Evolutionary conservation across 208 protist genomes (phyloP).

Genomic region (Trypanosoma caninum): DNA sequence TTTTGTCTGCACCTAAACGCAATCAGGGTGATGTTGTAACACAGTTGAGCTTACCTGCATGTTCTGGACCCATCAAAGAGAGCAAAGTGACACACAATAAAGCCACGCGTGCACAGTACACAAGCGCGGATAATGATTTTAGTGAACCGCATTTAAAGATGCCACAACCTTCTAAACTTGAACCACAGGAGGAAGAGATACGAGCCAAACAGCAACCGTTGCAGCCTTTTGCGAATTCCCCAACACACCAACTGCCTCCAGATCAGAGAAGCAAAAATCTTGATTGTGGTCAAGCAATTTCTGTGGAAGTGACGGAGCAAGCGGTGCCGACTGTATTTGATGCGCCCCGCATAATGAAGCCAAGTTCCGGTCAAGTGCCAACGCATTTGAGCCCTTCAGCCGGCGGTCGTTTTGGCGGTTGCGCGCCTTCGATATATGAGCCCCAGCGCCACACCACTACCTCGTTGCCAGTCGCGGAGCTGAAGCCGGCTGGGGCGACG

Average conservation of each 20-base stretch:
- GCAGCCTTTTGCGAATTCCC: too few species aligned
- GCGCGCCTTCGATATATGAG: constrained; percentile 1
- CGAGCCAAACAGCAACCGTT: too few species aligned
- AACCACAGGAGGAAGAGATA: too few species aligned
- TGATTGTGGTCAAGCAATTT: too few species aligned
- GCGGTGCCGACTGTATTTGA: neutral
- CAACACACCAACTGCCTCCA: too few species aligned
- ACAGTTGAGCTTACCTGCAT: neutral
- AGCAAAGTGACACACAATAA: too few species aligned
- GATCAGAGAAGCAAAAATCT: too few species aligned
- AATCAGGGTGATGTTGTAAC: neutral
- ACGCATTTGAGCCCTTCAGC: neutral
- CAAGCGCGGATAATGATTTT: too few species aligned
- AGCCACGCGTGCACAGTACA: too few species aligned
- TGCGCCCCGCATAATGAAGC: neutral
- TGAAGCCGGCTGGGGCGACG: neutral
- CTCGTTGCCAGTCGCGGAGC: neutral
- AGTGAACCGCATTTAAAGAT: too few species aligned
- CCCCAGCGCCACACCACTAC: neutral
- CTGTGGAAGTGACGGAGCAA: neutral
- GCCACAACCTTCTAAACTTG: too few species aligned
- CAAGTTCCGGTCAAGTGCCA: neutral
- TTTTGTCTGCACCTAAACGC: too few species aligned
- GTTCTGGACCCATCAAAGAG: neutral
- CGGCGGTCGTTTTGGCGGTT: neutral